These are phyloP conservation scores for Leucoagaricus sp. DNA, from an alignment of 1,284 basidiomycete species.

Conservation along the genomic window DNA sequence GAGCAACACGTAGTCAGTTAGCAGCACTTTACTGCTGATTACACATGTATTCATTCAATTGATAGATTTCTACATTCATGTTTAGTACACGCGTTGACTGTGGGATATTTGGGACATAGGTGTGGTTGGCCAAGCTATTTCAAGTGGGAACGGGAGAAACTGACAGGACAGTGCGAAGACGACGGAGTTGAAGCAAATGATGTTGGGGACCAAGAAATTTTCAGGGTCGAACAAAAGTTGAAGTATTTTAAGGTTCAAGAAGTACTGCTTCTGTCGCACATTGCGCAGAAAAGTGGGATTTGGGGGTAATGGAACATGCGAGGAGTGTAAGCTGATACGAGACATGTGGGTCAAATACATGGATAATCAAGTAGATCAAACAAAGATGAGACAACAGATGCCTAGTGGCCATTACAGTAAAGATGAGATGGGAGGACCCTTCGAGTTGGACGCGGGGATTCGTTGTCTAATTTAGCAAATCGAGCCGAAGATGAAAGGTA, in stretches of 20 bases:
- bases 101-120: not conserved
- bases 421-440: not conserved
- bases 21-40: no score
- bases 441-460: constrained; percentile 6
- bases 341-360: not conserved
- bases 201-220: not conserved
- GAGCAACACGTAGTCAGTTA: not conserved
- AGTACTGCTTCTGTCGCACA: not conserved
- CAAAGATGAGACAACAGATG: not conserved
- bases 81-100: not conserved
- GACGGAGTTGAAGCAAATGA: not conserved
- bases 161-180: not conserved
- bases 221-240: not conserved
- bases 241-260: no score
- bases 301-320: not conserved
- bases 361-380: not conserved
- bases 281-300: not conserved
- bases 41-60: not conserved
- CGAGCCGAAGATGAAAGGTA: not conserved
- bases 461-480: not conserved
- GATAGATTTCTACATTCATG: not conserved
- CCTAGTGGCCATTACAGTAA: constrained; percentile 5
- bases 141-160: not conserved
- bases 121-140: not conserved
- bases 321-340: not conserved